Conservation (phyloP, 352 stramenopile genomes). For the Phytophthora idaei region DNA sequence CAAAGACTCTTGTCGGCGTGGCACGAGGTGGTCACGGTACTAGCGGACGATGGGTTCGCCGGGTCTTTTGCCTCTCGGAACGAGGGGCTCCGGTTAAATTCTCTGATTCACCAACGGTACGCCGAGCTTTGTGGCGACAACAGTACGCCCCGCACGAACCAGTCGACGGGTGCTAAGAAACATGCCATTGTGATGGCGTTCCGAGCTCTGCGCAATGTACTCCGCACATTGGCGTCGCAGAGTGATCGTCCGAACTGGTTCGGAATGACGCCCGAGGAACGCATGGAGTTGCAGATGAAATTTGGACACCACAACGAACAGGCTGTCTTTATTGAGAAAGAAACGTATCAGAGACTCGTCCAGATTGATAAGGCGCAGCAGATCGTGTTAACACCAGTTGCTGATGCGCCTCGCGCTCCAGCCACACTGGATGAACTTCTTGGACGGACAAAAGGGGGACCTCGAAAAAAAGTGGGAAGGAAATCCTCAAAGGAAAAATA, state of each 20-base stretch:
- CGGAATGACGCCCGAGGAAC: conserved; percentile 37
- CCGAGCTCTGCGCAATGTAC: conserved; percentile 33
- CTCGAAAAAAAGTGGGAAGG: conserved; percentile 24
- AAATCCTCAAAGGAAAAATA: conserved; percentile 20
- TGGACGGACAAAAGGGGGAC: conserved; percentile 14
- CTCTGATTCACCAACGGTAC: conserved; percentile 45
- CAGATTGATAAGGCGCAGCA: conserved; percentile 39
- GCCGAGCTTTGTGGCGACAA: conserved; percentile 31
- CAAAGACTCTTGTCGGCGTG: conserved; percentile 34
- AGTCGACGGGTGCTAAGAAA: conserved; percentile 43
- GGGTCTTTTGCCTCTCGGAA: conserved; percentile 36
- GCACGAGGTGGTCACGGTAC: conserved; percentile 36
- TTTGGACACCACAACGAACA: conserved; percentile 42
- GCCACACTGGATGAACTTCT: conserved; percentile 28
- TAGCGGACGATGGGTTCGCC: conserved; percentile 26
- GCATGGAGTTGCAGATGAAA: conserved; percentile 40
- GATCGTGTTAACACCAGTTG: conserved; percentile 23
- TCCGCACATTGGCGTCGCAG: conserved; percentile 34
- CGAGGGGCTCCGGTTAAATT: conserved; percentile 35
- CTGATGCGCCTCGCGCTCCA: conserved; percentile 22
- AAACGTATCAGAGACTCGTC: conserved; percentile 32
- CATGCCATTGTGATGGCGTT: conserved; percentile 43
- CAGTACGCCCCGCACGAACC: conserved; percentile 28
- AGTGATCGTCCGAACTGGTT: conserved; percentile 48
- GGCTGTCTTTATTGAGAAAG: conserved; percentile 40